phyloP scores from a whole-genome alignment of 2,329 filamentous ascomycete genomes.

The Colletotrichum magnum region DNA sequence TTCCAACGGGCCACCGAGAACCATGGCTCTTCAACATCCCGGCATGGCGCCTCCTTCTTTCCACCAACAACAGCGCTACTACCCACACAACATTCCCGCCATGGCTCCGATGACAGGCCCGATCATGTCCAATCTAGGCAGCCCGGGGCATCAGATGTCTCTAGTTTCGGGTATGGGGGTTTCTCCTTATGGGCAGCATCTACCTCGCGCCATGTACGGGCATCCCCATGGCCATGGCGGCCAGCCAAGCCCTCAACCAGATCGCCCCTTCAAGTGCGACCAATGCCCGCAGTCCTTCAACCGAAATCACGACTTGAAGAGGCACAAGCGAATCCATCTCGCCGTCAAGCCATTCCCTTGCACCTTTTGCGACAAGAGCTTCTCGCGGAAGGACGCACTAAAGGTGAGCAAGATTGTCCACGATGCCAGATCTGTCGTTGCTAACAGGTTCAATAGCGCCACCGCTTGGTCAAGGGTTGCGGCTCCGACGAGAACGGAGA shows the following conservation, averaged over 20 bases:
- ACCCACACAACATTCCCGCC: not conserved
- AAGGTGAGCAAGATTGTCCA: constrained; percentile 76
- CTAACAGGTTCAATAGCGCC: constrained; percentile 60
- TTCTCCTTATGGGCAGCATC: constrained; percentile 65
- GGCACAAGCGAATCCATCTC: constrained; percentile 95
- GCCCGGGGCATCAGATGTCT: constrained; percentile 79
- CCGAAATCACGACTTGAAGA: constrained; percentile 94
- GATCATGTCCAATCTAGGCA: constrained; percentile 84
- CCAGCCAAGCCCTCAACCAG: constrained; percentile 69
- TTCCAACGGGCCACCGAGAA: constrained; percentile 54
- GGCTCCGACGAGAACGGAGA: constrained; percentile 48
- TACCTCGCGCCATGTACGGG: constrained; percentile 71
- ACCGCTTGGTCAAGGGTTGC: constrained; percentile 76
- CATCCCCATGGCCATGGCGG: constrained; percentile 62
- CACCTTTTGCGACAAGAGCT: constrained; percentile 92
- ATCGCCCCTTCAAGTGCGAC: constrained; percentile 95
- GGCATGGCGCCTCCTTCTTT: constrained; percentile 64
- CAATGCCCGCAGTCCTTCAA: constrained; percentile 95
- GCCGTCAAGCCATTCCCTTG: constrained; percentile 97
- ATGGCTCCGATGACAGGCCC: constrained; percentile 67
- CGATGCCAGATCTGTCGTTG: not conserved
- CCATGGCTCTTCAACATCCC: constrained; percentile 50
- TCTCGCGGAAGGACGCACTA: constrained; percentile 94
- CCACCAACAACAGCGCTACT: constrained; percentile 52
- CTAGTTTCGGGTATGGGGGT: constrained; percentile 74